Percentiles rank a stretch among this genome's conserved stretches.
These are phyloP conservation scores for Magnaporthales sp. DNA, from an alignment of 2,329 filamentous ascomycete species.

Conservation along the genomic window DNA sequence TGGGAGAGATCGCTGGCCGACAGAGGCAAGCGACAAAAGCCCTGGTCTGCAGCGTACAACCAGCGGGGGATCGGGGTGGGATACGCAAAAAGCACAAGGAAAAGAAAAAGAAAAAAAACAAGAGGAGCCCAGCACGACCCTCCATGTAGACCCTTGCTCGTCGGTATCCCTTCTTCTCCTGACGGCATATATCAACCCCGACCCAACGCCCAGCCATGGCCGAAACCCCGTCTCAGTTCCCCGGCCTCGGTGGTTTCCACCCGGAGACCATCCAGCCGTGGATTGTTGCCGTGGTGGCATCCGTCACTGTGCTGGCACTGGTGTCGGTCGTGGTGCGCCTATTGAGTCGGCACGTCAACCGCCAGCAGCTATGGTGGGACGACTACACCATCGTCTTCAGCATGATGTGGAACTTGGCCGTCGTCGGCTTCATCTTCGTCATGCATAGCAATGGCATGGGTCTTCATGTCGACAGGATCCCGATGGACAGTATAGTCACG, in stretches of 20 bases:
- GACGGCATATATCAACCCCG: background rate
- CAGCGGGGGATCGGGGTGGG: too few species aligned
- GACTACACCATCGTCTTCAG: slow-evolving; percentile 40
- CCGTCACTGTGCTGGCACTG: slow-evolving; percentile 31
- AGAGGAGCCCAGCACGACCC: too few species aligned
- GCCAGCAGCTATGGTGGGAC: slow-evolving; percentile 39
- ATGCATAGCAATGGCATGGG: slow-evolving; percentile 39
- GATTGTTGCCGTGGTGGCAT: slow-evolving; percentile 28
- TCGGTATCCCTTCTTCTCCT: too few species aligned
- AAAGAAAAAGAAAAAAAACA: too few species aligned
- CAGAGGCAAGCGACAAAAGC: too few species aligned
- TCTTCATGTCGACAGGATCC: slow-evolving; percentile 31
- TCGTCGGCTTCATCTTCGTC: slow-evolving; percentile 37
- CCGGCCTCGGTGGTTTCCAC: slow-evolving; percentile 22
- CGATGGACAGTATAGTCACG: slow-evolving; percentile 25
- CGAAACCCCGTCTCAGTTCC: slow-evolving; percentile 6
- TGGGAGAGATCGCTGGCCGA: background rate
- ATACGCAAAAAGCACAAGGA: too few species aligned
- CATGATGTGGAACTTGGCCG: slow-evolving; percentile 36
- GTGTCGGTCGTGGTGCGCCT: slow-evolving; percentile 29
- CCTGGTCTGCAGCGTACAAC: too few species aligned
- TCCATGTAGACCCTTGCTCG: too few species aligned
- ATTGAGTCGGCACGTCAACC: slow-evolving; percentile 30
- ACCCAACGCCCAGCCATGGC: background rate
- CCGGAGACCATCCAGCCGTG: slow-evolving; percentile 31